Base-by-base conservation (phyloP, 352 stramenopile species). In the Peronospora destructor region DNA sequence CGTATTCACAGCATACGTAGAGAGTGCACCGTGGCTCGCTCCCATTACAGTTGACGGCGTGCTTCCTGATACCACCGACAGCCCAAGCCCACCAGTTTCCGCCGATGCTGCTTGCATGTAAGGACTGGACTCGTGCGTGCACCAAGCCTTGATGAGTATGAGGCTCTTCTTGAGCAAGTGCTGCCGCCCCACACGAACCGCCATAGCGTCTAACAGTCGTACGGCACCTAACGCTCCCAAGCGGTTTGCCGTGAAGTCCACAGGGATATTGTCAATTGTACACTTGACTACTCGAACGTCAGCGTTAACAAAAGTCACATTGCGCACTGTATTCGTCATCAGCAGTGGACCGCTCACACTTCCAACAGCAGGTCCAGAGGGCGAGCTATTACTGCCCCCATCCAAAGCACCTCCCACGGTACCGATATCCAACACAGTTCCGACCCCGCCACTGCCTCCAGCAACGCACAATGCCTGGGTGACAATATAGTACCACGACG, bases 101-200 rank as follows among this genome's bases (percentile, higher is more conserved):
- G 34, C 44, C 12, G 56, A 56, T 14, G 56, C 58, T 28, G 48
- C 23, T 53, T 86, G 57, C 36, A 71, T 45, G 59, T 85, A 94
- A 29, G 66, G 54, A 13, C 70, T 63, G 25, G 78, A 92, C 62
- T 96, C 87, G 45, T 93, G 84, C 17, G 84, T 71, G 55, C 85
- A 95, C 87, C 87, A 96, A 3, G 84, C 76, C 66, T 95, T 95
- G 55, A 96, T 84, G 49, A 95, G 63, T 10, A 96, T 73, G 28
- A 96, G 47, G 59, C 76, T 92, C 52, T 79, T 75, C 65, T 96
- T 95, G 51, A 96, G 75, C 55, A 96, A 59, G 56, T 94, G 83
- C 21, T 80, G 33, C n/a, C 75, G 66, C 2, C 81, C 83, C 0
- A 95, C 73, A 35, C 82, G 76, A 34, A 57, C 39, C 25, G 92